Base-by-base conservation (phyloP, 495 filamentous ascomycete genomes). In the Rostrohypoxylon terebratum region DNA sequence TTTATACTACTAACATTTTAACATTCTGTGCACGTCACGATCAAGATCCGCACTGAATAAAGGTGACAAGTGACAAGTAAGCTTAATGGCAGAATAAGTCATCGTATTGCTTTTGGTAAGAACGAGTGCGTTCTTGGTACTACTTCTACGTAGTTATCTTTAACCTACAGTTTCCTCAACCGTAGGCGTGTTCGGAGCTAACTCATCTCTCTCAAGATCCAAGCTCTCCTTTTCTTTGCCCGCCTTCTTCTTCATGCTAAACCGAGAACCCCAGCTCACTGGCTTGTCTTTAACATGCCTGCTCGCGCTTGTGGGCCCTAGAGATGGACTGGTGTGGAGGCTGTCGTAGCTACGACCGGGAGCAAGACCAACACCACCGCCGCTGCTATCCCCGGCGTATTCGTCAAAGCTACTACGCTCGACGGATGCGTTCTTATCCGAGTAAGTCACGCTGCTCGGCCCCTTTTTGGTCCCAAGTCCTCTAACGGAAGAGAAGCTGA, bases 381-480 rank as follows among this genome's bases (percentile, higher is more conserved):
- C 65, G 28, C 60, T 66, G 31, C 71, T 69, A n/a, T 81, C 83
- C 57, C 79, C 83, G 20, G 62, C 81, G 55, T 81, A 78, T 28
- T 88, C 87, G 80, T 79, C 84, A 59, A 81, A 81, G 63, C 83
- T 84, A 13, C 79, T 83, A 33, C 83, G 79, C 10, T 84, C 82
- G 40, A 72, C 70, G 23, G 81, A 82, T 7, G 68, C 69, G n/a
- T 81, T 80, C 63, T 78, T 79, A 34, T 84, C 83, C 60, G 82
- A 84, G 75, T 82, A 78, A 44, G 79, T 77, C 1, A 78, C 79
- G 50, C 77, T 86, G 71, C 83, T 80, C 6, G 84, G 81, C 2
- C 85, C 87, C 66, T 90, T 91, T 78, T 91, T 92, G 55, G 88
- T 87, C 70, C 92, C 90, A 13, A 85, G 70, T 11, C 82, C 81